phyloP scores from a whole-genome alignment of 352 stramenopile genomes.

The Blastocystis sp. region DNA sequence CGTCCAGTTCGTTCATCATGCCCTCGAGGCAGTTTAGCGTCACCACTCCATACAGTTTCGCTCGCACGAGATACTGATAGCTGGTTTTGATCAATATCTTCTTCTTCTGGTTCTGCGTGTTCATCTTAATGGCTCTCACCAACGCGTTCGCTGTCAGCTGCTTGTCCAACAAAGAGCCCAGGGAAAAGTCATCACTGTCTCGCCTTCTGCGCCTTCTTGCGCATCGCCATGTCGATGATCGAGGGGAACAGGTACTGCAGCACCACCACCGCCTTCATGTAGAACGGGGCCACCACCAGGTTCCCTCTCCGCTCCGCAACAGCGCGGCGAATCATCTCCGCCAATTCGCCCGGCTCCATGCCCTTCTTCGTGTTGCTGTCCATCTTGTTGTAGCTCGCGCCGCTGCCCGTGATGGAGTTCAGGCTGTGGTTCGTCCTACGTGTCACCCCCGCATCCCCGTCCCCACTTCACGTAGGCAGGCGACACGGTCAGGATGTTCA shows the following conservation, averaged over 20 bases:
- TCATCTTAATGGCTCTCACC: conserved; percentile 8
- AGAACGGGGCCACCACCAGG: conserved; percentile 45
- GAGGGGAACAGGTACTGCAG: conserved; percentile 49
- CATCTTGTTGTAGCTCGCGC: conserved; percentile 62
- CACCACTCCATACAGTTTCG: conserved; percentile 67
- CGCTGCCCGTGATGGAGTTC: conserved; percentile 50
- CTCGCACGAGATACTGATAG: conserved; percentile 53
- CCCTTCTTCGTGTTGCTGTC: conserved; percentile 63
- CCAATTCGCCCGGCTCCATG: conserved; percentile 49
- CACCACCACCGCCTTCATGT: conserved; percentile 52
- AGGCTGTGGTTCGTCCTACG: conserved; percentile 66
- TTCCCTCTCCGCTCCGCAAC: conserved; percentile 6
- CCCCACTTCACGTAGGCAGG: conserved; percentile 63
- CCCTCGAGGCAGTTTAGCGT: conserved; percentile 68
- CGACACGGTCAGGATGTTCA: conserved; percentile 63
- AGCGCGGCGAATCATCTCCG: conserved; percentile 5
- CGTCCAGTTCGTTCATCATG: conserved; percentile 67
- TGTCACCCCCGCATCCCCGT: neutral
- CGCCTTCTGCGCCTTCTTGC: conserved; percentile 23
- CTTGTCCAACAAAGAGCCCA: neutral
- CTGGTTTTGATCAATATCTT: conserved; percentile 60
- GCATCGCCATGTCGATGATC: conserved; percentile 35
- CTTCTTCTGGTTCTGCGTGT: conserved; percentile 22
- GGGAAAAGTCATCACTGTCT: neutral
- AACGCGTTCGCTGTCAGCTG: neutral